Conservation (phyloP, 345 rosid species). For the Murraya koenigii region DNA sequence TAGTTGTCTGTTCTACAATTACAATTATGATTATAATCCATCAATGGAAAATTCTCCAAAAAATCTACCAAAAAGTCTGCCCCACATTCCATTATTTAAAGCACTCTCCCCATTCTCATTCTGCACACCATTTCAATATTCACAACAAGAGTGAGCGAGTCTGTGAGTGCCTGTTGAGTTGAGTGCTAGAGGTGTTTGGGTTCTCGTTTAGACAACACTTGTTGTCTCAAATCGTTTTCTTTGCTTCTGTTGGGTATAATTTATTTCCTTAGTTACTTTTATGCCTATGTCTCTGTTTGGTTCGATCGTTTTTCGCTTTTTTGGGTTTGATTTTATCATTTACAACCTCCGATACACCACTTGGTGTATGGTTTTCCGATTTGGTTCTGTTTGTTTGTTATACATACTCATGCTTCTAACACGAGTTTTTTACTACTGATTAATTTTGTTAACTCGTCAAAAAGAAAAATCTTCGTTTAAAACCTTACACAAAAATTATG, state of each 20-base stretch:
- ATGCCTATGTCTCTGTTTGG: neutral
- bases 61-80: neutral
- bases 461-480: neutral
- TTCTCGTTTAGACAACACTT: neutral
- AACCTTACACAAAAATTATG: too few species aligned
- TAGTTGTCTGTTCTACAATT: slow-evolving; percentile 8
- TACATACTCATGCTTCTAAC: neutral
- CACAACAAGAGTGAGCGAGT: neutral
- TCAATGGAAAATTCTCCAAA: slow-evolving; percentile 4
- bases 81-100: neutral
- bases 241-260: neutral
- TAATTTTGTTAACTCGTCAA: neutral
- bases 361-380: neutral
- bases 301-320: neutral
- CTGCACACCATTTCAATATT: neutral
- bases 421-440: neutral
- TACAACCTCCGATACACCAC: neutral
- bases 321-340: neutral
- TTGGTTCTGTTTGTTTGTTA: neutral
- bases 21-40: slow-evolving; percentile 12
- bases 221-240: neutral
- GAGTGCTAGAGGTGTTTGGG: neutral
- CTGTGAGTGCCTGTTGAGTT: neutral
- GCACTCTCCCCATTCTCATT: neutral
- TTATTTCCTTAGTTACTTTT: neutral